Conservation (phyloP, 2,329 filamentous ascomycete genomes). For the Metarhizium guizhouense region DNA sequence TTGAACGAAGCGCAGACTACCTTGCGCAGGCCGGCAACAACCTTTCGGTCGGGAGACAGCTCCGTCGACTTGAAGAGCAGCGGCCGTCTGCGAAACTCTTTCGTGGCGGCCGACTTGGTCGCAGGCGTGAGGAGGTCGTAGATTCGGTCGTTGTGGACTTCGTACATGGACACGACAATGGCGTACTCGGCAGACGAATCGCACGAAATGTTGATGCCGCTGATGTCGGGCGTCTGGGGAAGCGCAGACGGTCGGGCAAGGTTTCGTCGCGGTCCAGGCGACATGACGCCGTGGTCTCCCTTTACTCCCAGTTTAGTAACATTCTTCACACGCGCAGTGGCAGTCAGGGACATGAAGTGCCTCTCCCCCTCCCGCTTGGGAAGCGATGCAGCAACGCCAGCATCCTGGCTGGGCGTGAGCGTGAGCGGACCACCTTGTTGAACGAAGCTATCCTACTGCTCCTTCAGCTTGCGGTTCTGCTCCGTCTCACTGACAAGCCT, state of each 20-base stretch:
- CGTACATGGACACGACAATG: conserved; percentile 93
- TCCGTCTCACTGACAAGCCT: conserved; percentile 30
- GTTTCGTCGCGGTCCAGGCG: conserved; percentile 49
- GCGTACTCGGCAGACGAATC: conserved; percentile 66
- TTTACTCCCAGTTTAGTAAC: conserved; percentile 38
- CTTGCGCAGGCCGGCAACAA: conserved; percentile 87
- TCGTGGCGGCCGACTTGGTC: conserved; percentile 50
- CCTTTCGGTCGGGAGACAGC: conserved; percentile 78
- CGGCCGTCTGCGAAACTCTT: conserved; percentile 66
- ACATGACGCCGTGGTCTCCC: conserved; percentile 38
- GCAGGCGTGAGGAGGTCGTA: conserved; percentile 77
- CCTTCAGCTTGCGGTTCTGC: conserved; percentile 14
- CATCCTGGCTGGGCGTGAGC: not conserved
- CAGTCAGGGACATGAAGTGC: conserved; percentile 35
- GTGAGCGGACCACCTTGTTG: conserved; percentile 4
- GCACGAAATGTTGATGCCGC: conserved; percentile 53
- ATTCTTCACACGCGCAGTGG: conserved; percentile 35
- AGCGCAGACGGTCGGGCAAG: conserved; percentile 62
- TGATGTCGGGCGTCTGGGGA: conserved; percentile 67
- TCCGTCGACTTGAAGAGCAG: conserved; percentile 91
- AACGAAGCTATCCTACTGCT: conserved; percentile 21
- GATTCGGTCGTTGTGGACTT: conserved; percentile 97
- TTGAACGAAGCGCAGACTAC: conserved; percentile 73
- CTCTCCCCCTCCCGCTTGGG: conserved; percentile 22
- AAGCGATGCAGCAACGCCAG: conserved; percentile 10